Conservation (phyloP, 495 filamentous ascomycete species). For the Jackrogersella multiformis region DNA sequence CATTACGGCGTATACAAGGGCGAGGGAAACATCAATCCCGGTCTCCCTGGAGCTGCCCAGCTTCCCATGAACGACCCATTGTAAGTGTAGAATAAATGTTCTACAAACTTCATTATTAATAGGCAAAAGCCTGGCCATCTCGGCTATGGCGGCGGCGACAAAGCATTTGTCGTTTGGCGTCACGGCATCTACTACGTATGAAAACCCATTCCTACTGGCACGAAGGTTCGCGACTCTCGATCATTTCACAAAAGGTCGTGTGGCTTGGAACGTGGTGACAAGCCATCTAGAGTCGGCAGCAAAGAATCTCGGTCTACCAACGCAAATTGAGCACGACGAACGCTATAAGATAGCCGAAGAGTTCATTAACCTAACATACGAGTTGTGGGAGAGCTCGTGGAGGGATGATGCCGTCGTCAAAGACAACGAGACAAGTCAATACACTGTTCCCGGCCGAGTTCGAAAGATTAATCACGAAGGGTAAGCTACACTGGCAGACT, state of each 20-base stretch:
- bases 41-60: conserved; percentile 4
- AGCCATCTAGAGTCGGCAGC: conserved; percentile 53
- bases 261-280: conserved; percentile 69
- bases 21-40: conserved; percentile 3
- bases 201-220: conserved; percentile 59
- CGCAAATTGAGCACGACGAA: conserved; percentile 59
- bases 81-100: not conserved
- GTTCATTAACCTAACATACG: conserved; percentile 39
- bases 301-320: conserved; percentile 13
- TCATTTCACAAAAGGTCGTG: conserved; percentile 61
- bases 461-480: conserved; percentile 63
- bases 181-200: conserved; percentile 58
- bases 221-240: conserved; percentile 62
- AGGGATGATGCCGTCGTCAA: conserved; percentile 56
- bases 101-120: not conserved
- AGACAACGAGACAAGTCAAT: conserved; percentile 53
- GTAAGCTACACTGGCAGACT: conserved; percentile 52
- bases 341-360: conserved; percentile 67
- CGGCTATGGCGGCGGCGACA: conserved; percentile 61
- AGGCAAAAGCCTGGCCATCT: conserved; percentile 28
- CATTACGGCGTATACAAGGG: conserved; percentile 11
- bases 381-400: conserved; percentile 63
- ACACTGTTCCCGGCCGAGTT: conserved; percentile 57
- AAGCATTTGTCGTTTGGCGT: conserved; percentile 59
- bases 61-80: conserved; percentile 10